Evolutionary conservation across 768 basidiomycete genomes (phyloP), one percentile per base, ranked within the genome.

Genomic region (Phanerochaete carnosa): DNA sequence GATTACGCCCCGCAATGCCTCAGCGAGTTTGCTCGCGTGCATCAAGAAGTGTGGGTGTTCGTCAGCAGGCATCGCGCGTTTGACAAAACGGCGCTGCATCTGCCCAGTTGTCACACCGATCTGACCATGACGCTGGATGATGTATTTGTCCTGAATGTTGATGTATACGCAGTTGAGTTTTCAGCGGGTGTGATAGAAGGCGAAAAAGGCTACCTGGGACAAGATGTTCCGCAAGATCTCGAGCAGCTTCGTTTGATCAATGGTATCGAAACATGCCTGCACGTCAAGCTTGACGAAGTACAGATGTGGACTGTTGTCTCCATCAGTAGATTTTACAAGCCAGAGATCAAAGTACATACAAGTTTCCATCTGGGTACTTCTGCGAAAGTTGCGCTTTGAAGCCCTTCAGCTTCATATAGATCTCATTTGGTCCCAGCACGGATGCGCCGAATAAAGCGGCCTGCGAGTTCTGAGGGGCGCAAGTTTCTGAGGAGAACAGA

Each of bases 201-300:
- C 67, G 5, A n/a, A n/a, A n/a, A n/a, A n/a, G n/a, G n/a, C n/a
- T 60, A 89, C 93, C 76, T 92, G 86, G 0, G 87, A 85, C 51
- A 99, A 77, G 2, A 98, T 68, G 2, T 84, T 75, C 11, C 82
- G 79, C 28, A 98, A 73, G 37, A 99, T 92, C 39, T 83, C 79
- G 32, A 98, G 73, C 46, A 99, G 74, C 67, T 89, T 95, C 8
- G 83, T 79, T 72, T 98, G 97, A 33, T 94, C 87, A 60, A 98
- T 98, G 0, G 91, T 94, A 74, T 99, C 97, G 77, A 98, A 99
- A 66, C 95, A 97, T 7, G 96, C 89, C 62, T 90, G 90, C 19
- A 98, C 94, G 69, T 99, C 97, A 26, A 97, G 85, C 73, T 99
- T 99, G 54, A 95, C 95, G 67, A 99, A 96, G 73, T 95, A 98